These are phyloP conservation scores for Sinapis alba DNA, from an alignment of 441 rosid genomes.

Conservation along the genomic window DNA sequence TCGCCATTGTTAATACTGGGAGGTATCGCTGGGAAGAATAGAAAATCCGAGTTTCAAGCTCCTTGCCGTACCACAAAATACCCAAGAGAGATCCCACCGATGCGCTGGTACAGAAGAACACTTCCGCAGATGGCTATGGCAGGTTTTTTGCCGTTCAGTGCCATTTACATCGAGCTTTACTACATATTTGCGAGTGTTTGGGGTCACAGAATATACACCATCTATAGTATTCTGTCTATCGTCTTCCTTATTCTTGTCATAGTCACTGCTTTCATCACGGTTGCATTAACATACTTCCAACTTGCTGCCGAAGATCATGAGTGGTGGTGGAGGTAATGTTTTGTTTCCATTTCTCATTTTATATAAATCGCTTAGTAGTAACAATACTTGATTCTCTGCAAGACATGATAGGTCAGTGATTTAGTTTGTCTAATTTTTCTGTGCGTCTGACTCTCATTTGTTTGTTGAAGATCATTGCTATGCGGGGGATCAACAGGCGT, in stretches of 20 bases:
- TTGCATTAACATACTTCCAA: constrained; percentile 2
- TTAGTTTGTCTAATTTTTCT: not conserved
- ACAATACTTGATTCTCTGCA: not conserved
- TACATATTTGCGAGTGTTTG: not conserved
- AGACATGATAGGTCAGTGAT: not conserved
- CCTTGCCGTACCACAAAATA: constrained; percentile 1
- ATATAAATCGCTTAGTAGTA: not conserved
- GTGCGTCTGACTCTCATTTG: not conserved
- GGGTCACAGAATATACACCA: constrained; percentile 3
- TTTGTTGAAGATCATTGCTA: not conserved
- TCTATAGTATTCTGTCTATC: not conserved
- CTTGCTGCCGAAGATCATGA: constrained; percentile 1
- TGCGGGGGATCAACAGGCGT: constrained; percentile 1
- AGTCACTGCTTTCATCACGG: constrained; percentile 4
- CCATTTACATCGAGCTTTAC: constrained; percentile 1
- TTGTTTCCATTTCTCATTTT: not conserved
- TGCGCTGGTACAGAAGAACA: constrained; percentile 2
- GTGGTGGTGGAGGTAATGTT: constrained; percentile 5
- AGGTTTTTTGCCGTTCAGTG: not conserved
- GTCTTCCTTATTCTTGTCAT: not conserved
- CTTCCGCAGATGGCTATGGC: not conserved
- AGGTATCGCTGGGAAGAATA: constrained; percentile 1
- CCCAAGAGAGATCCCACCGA: constrained; percentile 5
- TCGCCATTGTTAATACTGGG: not conserved
- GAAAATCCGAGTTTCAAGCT: not conserved